These are phyloP conservation scores for Pyrenochaeta sp. DNA, from an alignment of 2,329 filamentous ascomycete genomes.

Conservation along the genomic window DNA sequence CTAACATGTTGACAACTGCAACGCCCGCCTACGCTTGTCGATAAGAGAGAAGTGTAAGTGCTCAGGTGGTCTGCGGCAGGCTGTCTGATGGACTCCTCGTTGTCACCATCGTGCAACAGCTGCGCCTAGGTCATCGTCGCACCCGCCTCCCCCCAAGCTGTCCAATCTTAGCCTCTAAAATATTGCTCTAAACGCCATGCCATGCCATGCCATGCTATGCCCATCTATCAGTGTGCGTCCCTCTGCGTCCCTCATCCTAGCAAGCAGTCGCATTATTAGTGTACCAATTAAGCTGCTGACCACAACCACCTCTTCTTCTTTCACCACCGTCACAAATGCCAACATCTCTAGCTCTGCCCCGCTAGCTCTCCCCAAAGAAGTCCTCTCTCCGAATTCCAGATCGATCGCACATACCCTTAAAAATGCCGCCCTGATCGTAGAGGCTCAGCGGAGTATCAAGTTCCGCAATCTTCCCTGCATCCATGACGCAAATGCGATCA, in stretches of 20 bases:
- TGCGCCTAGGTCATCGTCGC: neutral
- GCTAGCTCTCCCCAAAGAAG: conserved; percentile 45
- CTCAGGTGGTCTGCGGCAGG: neutral
- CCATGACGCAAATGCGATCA: conserved; percentile 97
- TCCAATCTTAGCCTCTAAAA: conserved; percentile 13
- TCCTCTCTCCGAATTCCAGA: conserved; percentile 74
- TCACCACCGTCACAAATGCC: neutral
- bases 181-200: conserved; percentile 31
- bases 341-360: neutral
- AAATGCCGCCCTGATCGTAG: conserved; percentile 79
- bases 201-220: conserved; percentile 17
- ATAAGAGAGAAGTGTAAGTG: neutral
- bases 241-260: conserved; percentile 6
- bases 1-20: neutral
- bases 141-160: conserved; percentile 9
- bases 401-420: conserved; percentile 87
- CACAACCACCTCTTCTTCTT: neutral
- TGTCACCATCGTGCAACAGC: neutral
- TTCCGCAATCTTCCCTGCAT: conserved; percentile 85
- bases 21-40: neutral
- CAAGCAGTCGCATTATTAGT: conserved; percentile 20
- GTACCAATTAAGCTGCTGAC: conserved; percentile 23
- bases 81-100: neutral
- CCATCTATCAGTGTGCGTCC: conserved; percentile 11
- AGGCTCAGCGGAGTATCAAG: conserved; percentile 78